Evolutionary conservation across 2,329 filamentous ascomycete species (phyloP).

Genomic region (Trichoderma brevicompactum): DNA sequence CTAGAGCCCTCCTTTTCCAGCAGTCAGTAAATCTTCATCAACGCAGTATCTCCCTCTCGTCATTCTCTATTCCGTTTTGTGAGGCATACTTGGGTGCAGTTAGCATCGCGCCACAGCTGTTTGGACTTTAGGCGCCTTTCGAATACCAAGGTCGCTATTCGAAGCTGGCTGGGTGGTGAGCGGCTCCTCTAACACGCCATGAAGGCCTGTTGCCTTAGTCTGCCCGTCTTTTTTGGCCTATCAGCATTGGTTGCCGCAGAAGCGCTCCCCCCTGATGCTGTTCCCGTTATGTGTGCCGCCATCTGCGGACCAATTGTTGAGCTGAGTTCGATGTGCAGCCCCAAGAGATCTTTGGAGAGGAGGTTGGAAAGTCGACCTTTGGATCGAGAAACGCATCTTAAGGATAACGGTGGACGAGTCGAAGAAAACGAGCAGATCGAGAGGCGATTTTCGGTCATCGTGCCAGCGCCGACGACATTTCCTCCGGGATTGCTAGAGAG

Average conservation of each 20-base stretch:
- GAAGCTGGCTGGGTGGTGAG: not conserved
- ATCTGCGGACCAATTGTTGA: conserved; percentile 52
- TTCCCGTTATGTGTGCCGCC: conserved; percentile 46
- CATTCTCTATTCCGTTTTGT: not conserved
- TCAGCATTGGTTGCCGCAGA: conserved; percentile 38
- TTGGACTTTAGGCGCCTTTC: not conserved
- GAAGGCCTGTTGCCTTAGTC: conserved; percentile 35
- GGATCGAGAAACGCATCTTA: not conserved
- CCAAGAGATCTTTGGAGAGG: conserved; percentile 5
- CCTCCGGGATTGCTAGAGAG: conserved; percentile 30
- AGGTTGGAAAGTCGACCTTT: not conserved
- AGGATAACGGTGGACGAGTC: not conserved
- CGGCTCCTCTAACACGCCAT: conserved; percentile 32
- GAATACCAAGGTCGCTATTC: not conserved
- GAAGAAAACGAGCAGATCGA: conserved; percentile 16
- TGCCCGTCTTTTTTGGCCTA: conserved; percentile 40
- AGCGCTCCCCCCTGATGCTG: conserved; percentile 42
- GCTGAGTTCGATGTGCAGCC: conserved; percentile 45
- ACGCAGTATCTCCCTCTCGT: not conserved
- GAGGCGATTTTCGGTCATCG: conserved; percentile 39
- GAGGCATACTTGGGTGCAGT: not conserved
- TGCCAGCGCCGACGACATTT: conserved; percentile 42
- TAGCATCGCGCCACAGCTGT: not conserved
- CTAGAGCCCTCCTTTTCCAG: not conserved
- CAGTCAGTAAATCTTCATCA: not conserved